A percentile compares a stretch with the other conserved stretches of the same genome.
Conservation (phyloP, 2,329 filamentous ascomycete genomes). For the Pseudogymnoascus sp. region DNA sequence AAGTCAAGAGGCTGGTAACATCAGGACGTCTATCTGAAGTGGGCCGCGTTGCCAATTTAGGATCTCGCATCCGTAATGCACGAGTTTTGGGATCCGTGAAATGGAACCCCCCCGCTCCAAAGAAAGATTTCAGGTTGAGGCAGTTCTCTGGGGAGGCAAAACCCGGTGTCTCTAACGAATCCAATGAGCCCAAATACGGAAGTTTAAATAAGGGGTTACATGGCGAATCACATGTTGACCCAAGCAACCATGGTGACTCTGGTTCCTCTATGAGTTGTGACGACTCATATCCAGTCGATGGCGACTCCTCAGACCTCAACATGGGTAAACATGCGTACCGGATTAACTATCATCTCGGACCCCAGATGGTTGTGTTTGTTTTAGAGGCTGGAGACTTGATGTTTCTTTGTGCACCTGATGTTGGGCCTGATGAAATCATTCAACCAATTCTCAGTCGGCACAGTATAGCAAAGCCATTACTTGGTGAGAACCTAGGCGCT, state of each 20-base stretch:
- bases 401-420: conserved; percentile 63
- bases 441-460: conserved; percentile 47
- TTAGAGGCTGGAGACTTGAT: conserved; percentile 66
- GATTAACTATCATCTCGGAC: conserved; percentile 44
- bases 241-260: neutral
- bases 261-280: neutral
- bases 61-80: conserved; percentile 69
- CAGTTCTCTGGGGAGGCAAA: neutral
- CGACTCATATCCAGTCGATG: neutral
- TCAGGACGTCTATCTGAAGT: conserved; percentile 68
- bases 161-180: neutral
- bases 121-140: neutral
- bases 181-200: neutral
- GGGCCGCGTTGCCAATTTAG: conserved; percentile 72
- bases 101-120: neutral
- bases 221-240: neutral
- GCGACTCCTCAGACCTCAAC: neutral
- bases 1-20: conserved; percentile 66
- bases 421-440: conserved; percentile 32
- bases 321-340: neutral
- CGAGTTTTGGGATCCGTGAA: conserved; percentile 60
- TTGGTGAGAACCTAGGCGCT: conserved; percentile 49
- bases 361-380: conserved; percentile 74
- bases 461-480: conserved; percentile 43
- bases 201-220: neutral